phyloP scores from a whole-genome alignment of 2,329 filamentous ascomycete genomes.

The Immersiporthe knoxdaviesiana region DNA sequence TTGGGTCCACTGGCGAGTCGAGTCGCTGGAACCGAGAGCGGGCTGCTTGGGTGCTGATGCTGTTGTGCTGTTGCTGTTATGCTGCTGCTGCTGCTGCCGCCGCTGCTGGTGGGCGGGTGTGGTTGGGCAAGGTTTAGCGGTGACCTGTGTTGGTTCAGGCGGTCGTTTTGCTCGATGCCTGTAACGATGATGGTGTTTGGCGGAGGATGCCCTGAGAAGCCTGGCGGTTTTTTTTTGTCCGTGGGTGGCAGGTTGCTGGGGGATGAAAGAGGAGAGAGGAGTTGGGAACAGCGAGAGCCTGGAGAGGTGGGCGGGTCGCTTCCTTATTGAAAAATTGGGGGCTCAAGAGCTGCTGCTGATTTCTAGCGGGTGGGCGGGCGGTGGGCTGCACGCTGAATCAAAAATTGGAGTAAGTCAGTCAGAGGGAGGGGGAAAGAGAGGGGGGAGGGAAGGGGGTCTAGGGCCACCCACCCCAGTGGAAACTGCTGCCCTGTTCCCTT shows the following conservation, averaged over 20 bases:
- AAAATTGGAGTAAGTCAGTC: conserved; percentile 6
- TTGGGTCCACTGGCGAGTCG: conserved; percentile 10
- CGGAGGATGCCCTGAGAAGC: conserved; percentile 14
- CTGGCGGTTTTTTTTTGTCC: background rate
- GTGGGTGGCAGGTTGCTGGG: conserved; percentile 9
- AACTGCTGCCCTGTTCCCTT: conserved; percentile 1
- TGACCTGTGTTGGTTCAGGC: conserved; percentile 13
- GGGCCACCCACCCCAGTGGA: conserved; percentile 7
- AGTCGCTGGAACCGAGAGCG: background rate
- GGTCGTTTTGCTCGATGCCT: conserved; percentile 10
- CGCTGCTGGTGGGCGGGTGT: background rate
- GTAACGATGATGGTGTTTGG: conserved; percentile 18
- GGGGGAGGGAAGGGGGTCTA: background rate
- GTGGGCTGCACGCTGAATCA: conserved; percentile 14
- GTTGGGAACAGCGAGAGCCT: conserved; percentile 17
- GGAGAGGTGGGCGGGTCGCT: conserved; percentile 10
- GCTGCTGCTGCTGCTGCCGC: conserved; percentile 14
- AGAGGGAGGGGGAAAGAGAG: background rate
- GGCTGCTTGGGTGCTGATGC: conserved; percentile 11
- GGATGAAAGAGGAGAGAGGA: conserved; percentile 14
- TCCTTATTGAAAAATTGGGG: conserved; percentile 18
- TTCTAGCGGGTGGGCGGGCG: background rate
- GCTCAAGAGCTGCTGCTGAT: conserved; percentile 11
- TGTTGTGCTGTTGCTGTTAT: background rate
- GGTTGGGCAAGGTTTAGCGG: background rate